These are phyloP conservation scores for Hirschfeldia incana DNA, from an alignment of 345 rosid genomes.

Conservation along the genomic window DNA sequence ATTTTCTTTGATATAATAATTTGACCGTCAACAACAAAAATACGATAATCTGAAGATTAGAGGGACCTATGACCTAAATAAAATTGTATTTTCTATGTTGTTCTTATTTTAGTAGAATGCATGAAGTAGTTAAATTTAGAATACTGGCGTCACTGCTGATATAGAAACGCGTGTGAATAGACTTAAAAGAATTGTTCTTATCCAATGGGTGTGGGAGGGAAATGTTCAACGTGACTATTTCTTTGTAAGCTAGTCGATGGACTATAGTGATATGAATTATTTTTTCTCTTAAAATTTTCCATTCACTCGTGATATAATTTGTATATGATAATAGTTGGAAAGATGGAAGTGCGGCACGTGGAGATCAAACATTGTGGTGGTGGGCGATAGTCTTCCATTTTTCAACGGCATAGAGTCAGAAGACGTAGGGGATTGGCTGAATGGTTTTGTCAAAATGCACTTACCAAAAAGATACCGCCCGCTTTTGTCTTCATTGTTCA, in stretches of 20 bases:
- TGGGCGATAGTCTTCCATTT: constrained; percentile 12
- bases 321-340: neutral
- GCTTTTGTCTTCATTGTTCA: constrained; percentile 29
- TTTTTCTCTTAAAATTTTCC: neutral
- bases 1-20: neutral
- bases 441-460: constrained; percentile 37
- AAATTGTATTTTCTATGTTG: neutral
- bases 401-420: constrained; percentile 35
- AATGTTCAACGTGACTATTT: constrained; percentile 32
- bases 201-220: constrained; percentile 29
- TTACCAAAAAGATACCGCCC: constrained; percentile 29
- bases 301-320: neutral
- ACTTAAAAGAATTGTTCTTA: constrained; percentile 21
- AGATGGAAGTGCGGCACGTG: constrained; percentile 21
- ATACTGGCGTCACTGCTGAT: constrained; percentile 12
- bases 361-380: constrained; percentile 23
- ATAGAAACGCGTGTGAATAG: constrained; percentile 29
- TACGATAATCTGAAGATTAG: neutral
- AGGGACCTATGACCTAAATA: neutral
- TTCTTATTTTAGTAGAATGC: neutral
- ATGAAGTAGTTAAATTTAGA: neutral
- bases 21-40: neutral
- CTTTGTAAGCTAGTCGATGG: constrained; percentile 31
- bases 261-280: constrained; percentile 5
- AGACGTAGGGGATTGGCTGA: constrained; percentile 33